A percentile compares a stretch with the other conserved stretches of the same genome.
These are phyloP conservation scores for Kitagawia praeruptora DNA, from an alignment of 129 eudicot species.

Conservation along the genomic window DNA sequence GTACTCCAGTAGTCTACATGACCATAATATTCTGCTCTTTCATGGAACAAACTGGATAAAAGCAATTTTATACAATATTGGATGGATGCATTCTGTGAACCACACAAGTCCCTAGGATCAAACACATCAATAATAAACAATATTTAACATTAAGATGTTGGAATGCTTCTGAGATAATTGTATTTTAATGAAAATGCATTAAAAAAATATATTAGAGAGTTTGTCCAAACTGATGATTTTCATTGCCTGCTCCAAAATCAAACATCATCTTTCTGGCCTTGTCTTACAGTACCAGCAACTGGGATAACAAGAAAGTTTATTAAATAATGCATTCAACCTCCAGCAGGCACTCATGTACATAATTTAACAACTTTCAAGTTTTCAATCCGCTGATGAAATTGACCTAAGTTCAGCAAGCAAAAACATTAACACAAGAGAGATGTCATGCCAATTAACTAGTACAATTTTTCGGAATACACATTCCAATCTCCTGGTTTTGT, in stretches of 20 bases:
- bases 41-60: too few relatives aligned
- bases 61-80: too few relatives aligned
- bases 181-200: not conserved
- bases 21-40: too few relatives aligned
- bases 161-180: not conserved
- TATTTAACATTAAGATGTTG: not conserved
- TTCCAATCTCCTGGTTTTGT: constrained; percentile 47
- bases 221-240: not conserved
- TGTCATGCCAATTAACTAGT: not conserved
- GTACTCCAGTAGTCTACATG: too few relatives aligned
- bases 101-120: too few relatives aligned
- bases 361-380: constrained; percentile 9
- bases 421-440: not conserved
- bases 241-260: not conserved
- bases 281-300: constrained; percentile 3
- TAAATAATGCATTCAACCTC: constrained; percentile 3
- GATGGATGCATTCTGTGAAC: too few relatives aligned
- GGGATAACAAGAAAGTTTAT: not conserved
- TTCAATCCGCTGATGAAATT: not conserved
- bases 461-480: constrained; percentile 57
- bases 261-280: not conserved
- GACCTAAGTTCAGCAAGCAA: not conserved
- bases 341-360: not conserved
- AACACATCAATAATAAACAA: too few relatives aligned
- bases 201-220: not conserved